Percentiles rank a stretch among this genome's conserved stretches.
These are phyloP conservation scores for Starmerella tilneyi DNA, from an alignment of 805 yeast genomes.

Conservation along the genomic window DNA sequence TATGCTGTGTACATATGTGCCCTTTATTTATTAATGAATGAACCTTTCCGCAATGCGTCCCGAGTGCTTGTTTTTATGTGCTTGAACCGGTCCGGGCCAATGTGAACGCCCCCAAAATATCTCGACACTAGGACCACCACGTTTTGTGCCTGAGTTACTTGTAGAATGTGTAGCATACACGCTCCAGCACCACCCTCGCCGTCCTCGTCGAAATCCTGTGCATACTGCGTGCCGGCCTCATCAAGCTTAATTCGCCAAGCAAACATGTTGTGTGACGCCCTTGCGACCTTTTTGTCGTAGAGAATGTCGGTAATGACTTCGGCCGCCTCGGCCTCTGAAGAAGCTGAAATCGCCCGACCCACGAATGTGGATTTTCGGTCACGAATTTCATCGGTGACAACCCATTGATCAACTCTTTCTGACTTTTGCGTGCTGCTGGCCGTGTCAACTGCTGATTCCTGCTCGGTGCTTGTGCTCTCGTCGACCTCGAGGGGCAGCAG, in stretches of 20 bases:
- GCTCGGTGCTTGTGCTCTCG: not conserved
- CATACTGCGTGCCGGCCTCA: slow-evolving; percentile 39
- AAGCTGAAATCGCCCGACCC: slow-evolving; percentile 57
- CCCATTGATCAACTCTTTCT: slow-evolving; percentile 53
- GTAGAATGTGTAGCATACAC: slow-evolving; percentile 64
- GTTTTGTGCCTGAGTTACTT: slow-evolving; percentile 62
- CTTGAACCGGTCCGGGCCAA: slow-evolving; percentile 85
- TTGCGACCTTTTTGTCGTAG: slow-evolving; percentile 54
- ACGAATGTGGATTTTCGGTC: slow-evolving; percentile 83
- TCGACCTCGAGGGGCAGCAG: slow-evolving; percentile 24
- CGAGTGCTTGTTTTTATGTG: slow-evolving; percentile 86
- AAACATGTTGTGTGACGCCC: slow-evolving; percentile 70
- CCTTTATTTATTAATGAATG: slow-evolving; percentile 32
- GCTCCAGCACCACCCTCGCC: slow-evolving; percentile 97
- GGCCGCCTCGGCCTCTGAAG: slow-evolving; percentile 58
- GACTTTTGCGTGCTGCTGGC: slow-evolving; percentile 20
- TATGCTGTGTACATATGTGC: not conserved
- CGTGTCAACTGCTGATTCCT: no score
- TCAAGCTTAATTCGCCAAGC: slow-evolving; percentile 69
- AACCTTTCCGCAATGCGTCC: slow-evolving; percentile 65
- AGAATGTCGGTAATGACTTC: slow-evolving; percentile 43
- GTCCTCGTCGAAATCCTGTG: slow-evolving; percentile 89
- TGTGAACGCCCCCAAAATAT: slow-evolving; percentile 86
- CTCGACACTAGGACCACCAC: slow-evolving; percentile 77
- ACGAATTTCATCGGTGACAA: slow-evolving; percentile 58